phyloP scores from a whole-genome alignment of 371 early-diverging fungal genomes.

The Rhizopus stolonifer region DNA sequence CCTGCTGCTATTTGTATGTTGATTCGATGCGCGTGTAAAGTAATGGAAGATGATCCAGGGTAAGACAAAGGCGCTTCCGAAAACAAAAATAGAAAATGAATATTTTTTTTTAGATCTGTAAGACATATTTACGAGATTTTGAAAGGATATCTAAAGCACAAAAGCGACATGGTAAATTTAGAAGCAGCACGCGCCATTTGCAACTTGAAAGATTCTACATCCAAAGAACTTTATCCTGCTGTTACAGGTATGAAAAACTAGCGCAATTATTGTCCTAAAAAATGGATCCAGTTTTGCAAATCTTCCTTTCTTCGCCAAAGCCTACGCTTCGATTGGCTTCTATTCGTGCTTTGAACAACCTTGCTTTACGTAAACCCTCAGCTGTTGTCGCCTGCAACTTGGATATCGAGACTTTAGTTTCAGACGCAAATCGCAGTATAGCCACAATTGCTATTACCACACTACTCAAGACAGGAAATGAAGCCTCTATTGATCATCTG shows the following conservation, averaged over 20 bases:
- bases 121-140: constrained; percentile 67
- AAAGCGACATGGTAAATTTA: constrained; percentile 92
- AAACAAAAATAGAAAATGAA: background rate
- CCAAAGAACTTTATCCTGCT: constrained; percentile 85
- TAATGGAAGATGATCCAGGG: constrained; percentile 81
- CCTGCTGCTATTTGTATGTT: constrained; percentile 90
- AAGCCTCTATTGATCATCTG: constrained; percentile 91
- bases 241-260: constrained; percentile 46
- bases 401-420: constrained; percentile 95
- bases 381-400: constrained; percentile 91
- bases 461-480: constrained; percentile 95
- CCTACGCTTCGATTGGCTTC: constrained; percentile 92
- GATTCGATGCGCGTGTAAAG: constrained; percentile 87
- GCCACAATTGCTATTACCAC: constrained; percentile 98
- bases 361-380: constrained; percentile 82
- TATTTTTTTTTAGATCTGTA: constrained; percentile 27
- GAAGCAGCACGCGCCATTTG: constrained; percentile 96
- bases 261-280: no score
- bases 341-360: constrained; percentile 87
- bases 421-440: constrained; percentile 92
- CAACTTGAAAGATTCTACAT: constrained; percentile 73
- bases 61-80: constrained; percentile 30
- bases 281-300: constrained; percentile 87
- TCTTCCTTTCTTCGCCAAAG: constrained; percentile 87
- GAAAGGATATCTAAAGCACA: constrained; percentile 86